These are phyloP conservation scores for Leccinellum rugosiceps DNA, from an alignment of 768 basidiomycete species.

Conservation along the genomic window DNA sequence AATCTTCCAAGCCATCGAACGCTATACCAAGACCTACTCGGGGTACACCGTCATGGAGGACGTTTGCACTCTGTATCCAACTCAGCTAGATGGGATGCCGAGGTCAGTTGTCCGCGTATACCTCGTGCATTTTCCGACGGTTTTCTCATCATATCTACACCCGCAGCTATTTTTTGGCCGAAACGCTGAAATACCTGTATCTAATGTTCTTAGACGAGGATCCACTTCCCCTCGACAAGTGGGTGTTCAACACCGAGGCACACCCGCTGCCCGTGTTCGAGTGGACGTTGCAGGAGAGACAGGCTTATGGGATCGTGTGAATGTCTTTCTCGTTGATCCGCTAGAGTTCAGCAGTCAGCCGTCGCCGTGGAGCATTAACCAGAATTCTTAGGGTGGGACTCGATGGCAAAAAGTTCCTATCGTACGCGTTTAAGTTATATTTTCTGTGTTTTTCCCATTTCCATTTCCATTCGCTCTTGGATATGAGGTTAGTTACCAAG, in stretches of 20 bases:
- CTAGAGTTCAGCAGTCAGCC: neutral
- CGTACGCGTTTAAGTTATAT: neutral
- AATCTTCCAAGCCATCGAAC: slow-evolving; percentile 65
- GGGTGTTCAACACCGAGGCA: neutral
- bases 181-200: neutral
- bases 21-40: slow-evolving; percentile 47
- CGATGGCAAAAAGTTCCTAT: neutral
- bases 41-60: slow-evolving; percentile 58
- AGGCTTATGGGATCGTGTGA: neutral
- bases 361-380: neutral
- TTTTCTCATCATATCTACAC: neutral
- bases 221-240: neutral
- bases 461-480: no score
- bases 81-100: slow-evolving; percentile 58
- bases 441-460: no score
- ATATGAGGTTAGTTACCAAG: no score
- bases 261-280: neutral
- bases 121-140: neutral
- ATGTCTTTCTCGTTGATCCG: neutral
- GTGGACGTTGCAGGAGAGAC: neutral
- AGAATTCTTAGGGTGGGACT: neutral
- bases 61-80: slow-evolving; percentile 41
- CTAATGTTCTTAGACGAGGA: neutral
- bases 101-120: slow-evolving; percentile 44
- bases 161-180: neutral